Evolutionary conservation across 371 early-diverging fungal species (phyloP), one percentile per base, ranked within the genome.

Genomic region (Sporodiniella umbellata): DNA sequence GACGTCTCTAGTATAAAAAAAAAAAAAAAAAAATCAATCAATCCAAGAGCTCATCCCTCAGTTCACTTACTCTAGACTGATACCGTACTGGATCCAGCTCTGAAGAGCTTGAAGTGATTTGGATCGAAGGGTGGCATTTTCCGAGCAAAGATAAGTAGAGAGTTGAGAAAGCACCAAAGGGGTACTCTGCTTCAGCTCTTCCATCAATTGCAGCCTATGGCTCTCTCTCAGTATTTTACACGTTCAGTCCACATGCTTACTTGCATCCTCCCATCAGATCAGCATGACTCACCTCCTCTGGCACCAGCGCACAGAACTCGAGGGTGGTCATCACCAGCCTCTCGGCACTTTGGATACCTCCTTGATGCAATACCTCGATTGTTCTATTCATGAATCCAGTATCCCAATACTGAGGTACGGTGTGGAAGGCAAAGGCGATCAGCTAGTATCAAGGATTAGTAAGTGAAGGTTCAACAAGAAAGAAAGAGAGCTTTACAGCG

Each of bases 281-380:
- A 5, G 79, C 69, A 40, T 82, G 83, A 5, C 72, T 62, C 12
- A 89, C 69, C 57, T 91, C 91, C 64, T 93, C 90, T 8, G 92
- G 89, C 4, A 92, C 68, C 31, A 90, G 79, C 7, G 84, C 87
- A 39, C 88, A 55, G 42, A 90, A 84, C 23, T 92, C 91, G 3
- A 93, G 60, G 2, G 89, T 50, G 0, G 82, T 67, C 4, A 60
- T 33, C 19, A 81, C 73, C 45, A 78, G 63, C 50, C 44, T 71
- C 33, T 17, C 48, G 1, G 33, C 57, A 45, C 25, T 72, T 43
- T 38, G 68, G 46, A 55, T 61, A 52, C 21, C 59, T 4, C 75
- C 75, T 7, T 69, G 40, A 25, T 65, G 68, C 21, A 89, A 61
- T 5, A 70, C 70, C 12, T 77, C 65, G 8, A 78, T 70, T 14